Evolutionary conservation across 140 eudicot species (phyloP).

Genomic region (Anethum foeniculum): DNA sequence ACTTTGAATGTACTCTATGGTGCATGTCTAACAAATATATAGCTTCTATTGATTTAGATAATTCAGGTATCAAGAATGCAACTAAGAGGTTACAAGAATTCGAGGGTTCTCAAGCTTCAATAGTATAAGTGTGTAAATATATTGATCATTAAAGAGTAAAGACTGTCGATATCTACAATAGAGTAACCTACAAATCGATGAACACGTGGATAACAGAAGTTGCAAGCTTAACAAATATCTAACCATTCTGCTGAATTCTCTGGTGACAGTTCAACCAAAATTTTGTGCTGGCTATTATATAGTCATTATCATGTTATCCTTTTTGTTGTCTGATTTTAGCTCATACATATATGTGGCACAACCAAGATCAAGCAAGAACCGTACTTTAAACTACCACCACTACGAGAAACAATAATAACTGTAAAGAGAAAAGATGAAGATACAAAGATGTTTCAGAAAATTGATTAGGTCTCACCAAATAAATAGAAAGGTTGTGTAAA

Average conservation of each 20-base stretch:
- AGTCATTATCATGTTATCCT: background rate
- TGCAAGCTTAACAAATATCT: background rate
- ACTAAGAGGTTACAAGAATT: background rate
- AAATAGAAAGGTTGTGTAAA: background rate
- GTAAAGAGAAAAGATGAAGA: background rate
- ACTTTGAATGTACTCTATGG: background rate
- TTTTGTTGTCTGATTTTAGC: background rate
- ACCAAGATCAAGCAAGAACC: background rate
- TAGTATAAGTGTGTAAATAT: background rate
- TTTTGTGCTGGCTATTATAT: background rate
- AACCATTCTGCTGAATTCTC: background rate
- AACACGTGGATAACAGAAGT: background rate
- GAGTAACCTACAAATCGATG: background rate
- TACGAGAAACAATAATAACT: background rate
- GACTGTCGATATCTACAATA: background rate
- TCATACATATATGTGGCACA: background rate
- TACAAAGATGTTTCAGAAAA: background rate
- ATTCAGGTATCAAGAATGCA: background rate
- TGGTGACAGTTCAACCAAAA: background rate
- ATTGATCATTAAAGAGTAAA: background rate
- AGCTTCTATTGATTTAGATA: background rate
- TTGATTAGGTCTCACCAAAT: conserved; percentile 2
- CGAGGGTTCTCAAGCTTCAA: background rate
- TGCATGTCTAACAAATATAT: background rate
- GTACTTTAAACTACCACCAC: background rate